Conservation (phyloP, 805 yeast genomes). For the Yamadazyma sp. region DNA sequence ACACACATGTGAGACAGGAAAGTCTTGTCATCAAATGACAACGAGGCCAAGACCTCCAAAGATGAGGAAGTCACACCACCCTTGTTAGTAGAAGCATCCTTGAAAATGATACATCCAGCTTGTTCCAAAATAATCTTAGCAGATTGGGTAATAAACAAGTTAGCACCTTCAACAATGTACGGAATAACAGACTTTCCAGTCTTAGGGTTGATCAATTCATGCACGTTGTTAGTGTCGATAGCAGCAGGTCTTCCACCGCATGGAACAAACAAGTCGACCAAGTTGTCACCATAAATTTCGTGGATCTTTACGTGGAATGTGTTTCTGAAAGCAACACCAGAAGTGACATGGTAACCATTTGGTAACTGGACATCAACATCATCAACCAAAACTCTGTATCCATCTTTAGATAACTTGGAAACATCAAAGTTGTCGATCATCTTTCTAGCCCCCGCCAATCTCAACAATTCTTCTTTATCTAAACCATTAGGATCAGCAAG, state of each 20-base stretch:
- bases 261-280: constrained; percentile 86
- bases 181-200: constrained; percentile 79
- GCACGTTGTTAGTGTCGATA: constrained; percentile 81
- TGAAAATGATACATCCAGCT: constrained; percentile 84
- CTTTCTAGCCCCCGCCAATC: constrained; percentile 74
- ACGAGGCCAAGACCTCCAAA: constrained; percentile 90
- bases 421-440: constrained; percentile 72
- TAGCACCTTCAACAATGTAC: constrained; percentile 96
- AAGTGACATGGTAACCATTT: constrained; percentile 67
- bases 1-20: constrained; percentile 81
- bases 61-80: constrained; percentile 99
- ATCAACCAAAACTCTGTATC: constrained; percentile 82
- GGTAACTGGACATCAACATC: constrained; percentile 80
- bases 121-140: constrained; percentile 85
- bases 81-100: constrained; percentile 96
- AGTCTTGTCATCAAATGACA: constrained; percentile 82
- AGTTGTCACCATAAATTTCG: constrained; percentile 58
- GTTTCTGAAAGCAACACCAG: constrained; percentile 90
- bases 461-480: constrained; percentile 71
- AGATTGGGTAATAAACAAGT: constrained; percentile 89
- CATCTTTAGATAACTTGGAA: constrained; percentile 65
- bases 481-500: constrained; percentile 89
- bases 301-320: constrained; percentile 76
- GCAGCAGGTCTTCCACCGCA: constrained; percentile 99
- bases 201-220: constrained; percentile 64